Base-by-base conservation (phyloP, 768 basidiomycete genomes). In the Leccinellum rugosiceps region DNA sequence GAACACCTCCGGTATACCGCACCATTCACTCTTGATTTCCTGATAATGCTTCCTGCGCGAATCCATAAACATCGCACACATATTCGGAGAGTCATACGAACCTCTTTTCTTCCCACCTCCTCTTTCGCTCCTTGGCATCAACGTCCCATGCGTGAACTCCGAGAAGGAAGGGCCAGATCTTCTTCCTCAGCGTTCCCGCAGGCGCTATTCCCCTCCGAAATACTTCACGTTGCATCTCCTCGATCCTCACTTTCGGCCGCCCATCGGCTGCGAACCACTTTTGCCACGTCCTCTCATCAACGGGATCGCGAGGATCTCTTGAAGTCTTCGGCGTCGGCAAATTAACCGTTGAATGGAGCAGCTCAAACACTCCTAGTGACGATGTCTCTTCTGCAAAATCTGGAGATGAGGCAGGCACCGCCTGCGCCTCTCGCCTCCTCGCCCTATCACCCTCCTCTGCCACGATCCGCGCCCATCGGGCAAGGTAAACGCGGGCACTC, bases 391-490 rank as follows among this genome's bases (percentile, higher is more conserved):
- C 85, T 17, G 70, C 79, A 34, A 77, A 69, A 58, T 77, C 77
- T 13, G 76, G 65, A 4, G 79, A 74, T 6, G 81, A 77, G 3
- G 84, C 74, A 4, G 84, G 83, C 13, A 90, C 64, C 0, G 81
- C 77, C 67, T 88, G 87, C 0, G 89, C 84, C 71, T 99, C 97
- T 45, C 83, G 81, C 61, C 86, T 75, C 44, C 97, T 80, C 6
- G 94, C 86, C 15, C 92, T 81, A 71, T 99, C 97, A 17, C 97
- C 97, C 70, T 98, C 97, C 72, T 99, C 97, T 2, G 97, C 97
- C 1, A 98, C 97, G 57, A 94, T 90, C 50, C 95, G 81, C 4
- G 97, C 97, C 97, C 97, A 99, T 31, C 92, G 80, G 10, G 97
- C 97, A 9, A 99, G 83, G 71, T 98, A 98, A 7, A 98, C 92